phyloP scores from a whole-genome alignment of 305 asterid genomes.

The Fraxinus latifolia region DNA sequence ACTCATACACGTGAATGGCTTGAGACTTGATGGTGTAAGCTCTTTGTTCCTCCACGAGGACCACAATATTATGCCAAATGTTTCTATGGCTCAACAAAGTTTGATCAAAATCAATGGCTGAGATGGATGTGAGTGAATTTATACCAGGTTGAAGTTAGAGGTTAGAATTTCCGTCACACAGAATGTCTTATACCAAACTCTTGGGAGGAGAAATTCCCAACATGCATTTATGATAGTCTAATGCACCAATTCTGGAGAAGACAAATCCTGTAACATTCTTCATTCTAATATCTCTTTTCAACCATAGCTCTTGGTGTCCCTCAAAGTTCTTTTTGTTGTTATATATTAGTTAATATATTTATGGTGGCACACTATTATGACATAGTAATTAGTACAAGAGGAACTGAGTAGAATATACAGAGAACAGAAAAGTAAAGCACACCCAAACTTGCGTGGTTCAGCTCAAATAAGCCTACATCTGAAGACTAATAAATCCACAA shows the following conservation, averaged over 20 bases:
- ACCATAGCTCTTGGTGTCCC: background rate
- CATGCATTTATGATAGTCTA: background rate
- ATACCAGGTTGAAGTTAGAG: background rate
- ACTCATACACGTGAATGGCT: background rate
- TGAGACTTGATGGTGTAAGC: background rate
- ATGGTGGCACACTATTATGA: background rate
- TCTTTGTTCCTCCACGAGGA: background rate
- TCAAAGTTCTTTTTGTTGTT: background rate
- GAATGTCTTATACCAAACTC: background rate
- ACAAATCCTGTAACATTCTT: background rate
- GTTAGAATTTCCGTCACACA: background rate
- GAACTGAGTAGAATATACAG: background rate
- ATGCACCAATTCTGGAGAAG: background rate
- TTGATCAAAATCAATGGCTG: background rate
- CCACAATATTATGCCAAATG: background rate
- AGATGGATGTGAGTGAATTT: background rate
- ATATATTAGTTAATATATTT: background rate
- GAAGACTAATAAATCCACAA: background rate
- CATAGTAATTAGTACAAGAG: background rate
- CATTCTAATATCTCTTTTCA: background rate
- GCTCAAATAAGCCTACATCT: background rate
- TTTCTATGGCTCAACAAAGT: background rate
- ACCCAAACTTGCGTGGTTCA: background rate
- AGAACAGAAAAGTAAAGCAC: slow-evolving; percentile 1
- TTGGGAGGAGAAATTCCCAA: background rate